Percentiles rank a stretch among this genome's conserved stretches.
phyloP scores from a whole-genome alignment of 345 rosid genomes.

The Brassica rapa region DNA sequence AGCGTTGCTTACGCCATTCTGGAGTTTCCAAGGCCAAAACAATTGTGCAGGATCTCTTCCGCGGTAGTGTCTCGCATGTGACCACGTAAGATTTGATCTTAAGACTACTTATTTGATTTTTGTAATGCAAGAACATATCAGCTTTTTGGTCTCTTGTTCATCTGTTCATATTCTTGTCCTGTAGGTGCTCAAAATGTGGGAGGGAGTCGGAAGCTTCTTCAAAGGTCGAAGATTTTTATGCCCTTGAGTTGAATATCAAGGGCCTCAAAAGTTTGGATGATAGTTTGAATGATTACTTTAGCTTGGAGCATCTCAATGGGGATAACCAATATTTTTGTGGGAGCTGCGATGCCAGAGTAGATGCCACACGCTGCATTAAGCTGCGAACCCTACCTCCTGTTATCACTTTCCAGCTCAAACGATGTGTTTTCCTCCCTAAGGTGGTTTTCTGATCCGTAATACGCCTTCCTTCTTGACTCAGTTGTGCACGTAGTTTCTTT shows the following conservation, averaged over 20 bases:
- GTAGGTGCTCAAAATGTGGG: conserved; percentile 90
- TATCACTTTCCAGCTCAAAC: conserved; percentile 94
- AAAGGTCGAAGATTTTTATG: conserved; percentile 90
- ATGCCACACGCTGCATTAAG: conserved; percentile 95
- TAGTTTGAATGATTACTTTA: conserved; percentile 88
- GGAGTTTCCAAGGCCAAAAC: conserved; percentile 61
- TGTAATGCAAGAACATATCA: neutral
- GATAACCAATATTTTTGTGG: conserved; percentile 93
- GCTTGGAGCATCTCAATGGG: conserved; percentile 82
- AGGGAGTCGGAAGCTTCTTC: conserved; percentile 88
- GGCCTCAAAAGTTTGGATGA: conserved; percentile 83
- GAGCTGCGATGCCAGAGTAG: conserved; percentile 80
- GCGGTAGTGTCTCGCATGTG: conserved; percentile 96
- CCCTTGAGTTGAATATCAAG: conserved; percentile 89
- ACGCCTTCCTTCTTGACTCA: conserved; percentile 5
- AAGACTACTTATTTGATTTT: neutral
- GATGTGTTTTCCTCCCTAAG: conserved; percentile 91
- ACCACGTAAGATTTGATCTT: conserved; percentile 71
- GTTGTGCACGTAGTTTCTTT: conserved; percentile 1
- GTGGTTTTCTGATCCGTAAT: conserved; percentile 44
- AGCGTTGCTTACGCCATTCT: conserved; percentile 75
- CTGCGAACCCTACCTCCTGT: conserved; percentile 83
- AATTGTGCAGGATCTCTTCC: conserved; percentile 92
- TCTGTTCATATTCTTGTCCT: conserved; percentile 13
- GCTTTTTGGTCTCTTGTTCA: conserved; percentile 2